Evolutionary conservation across 2,329 filamentous ascomycete species (phyloP), one percentile per base, ranked within the genome.

Genomic region (Sporothrix phasma): DNA sequence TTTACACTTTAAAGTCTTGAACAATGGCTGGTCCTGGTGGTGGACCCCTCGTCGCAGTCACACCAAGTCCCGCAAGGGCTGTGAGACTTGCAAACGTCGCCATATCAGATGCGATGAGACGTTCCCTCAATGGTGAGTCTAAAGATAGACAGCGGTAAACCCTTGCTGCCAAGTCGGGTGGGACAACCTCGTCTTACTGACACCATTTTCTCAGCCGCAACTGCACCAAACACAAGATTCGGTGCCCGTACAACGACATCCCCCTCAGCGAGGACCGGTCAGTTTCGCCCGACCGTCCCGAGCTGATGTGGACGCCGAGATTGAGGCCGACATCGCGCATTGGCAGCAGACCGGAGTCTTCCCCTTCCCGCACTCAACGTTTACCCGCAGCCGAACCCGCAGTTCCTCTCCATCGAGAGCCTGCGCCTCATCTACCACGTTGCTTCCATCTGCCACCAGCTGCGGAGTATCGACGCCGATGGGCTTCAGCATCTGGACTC

Each of bases 51-150:
- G 85, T 75, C 81, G 85, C 76, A 96, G 93, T 80, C 94, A 99
- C 80, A 99, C 94, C 75, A 99, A 99, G 81, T 97, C 93, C 72
- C 88, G 94, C 74, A 97, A 97, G 79, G 94, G 94, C 68, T 99
- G 94, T 83, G 93, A 95, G 73, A 96, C 92, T 67, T 99, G 94
- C 84, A 99, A 99, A 79, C 88, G 89, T 75, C 87, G 94, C 74
- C 94, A 99, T 77, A 99, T 99, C 74, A 86, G 94, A 72, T 99
- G 94, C 78, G 94, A 99, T 74, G 94, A 99, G 76, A 96, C 86
- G 70, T 97, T 96, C 72, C 94, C 94, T 61, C 94, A 99, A 84
- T 99, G 93, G 92, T 96, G 81, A 71, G 83, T 76, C 51, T 49
- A 47, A 56, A 26, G 10, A 37, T 37, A 11, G 8, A 37, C 58